Percentiles rank a stretch among this genome's conserved stretches.
Conservation (phyloP, 2,329 filamentous ascomycete species). For the Aphanoascus verrucosus region DNA sequence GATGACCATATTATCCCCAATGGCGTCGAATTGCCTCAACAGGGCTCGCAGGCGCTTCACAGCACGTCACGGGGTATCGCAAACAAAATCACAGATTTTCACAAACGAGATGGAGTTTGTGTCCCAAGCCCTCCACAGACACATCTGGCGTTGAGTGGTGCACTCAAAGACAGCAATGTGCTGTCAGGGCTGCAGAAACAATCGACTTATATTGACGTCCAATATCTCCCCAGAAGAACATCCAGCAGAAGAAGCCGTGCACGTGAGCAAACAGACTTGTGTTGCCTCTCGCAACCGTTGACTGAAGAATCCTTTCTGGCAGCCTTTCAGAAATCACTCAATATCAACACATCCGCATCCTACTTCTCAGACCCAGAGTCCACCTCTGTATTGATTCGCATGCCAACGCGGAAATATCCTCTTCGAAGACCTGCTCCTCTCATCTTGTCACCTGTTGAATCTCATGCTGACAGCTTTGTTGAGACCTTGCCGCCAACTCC, state of each 20-base stretch:
- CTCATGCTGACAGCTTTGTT: slow-evolving; percentile 1
- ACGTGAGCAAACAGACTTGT: slow-evolving; percentile 7
- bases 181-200: slow-evolving; percentile 3
- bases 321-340: slow-evolving; percentile 2
- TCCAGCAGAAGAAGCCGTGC: slow-evolving; percentile 18
- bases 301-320: slow-evolving; percentile 5
- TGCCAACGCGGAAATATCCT: slow-evolving; percentile 7
- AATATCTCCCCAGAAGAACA: slow-evolving; percentile 15
- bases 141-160: not conserved
- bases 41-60: not conserved
- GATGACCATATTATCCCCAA: not conserved
- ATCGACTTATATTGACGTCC: slow-evolving; percentile 14
- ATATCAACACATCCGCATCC: not conserved
- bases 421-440: slow-evolving; percentile 7
- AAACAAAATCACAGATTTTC: not conserved
- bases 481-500: slow-evolving; percentile 8
- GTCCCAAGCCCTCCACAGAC: slow-evolving; percentile 2
- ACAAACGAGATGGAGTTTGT: slow-evolving; percentile 4
- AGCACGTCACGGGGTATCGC: not conserved
- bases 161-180: not conserved
- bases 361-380: slow-evolving; percentile 6
- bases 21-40: not conserved
- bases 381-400: slow-evolving; percentile 1
- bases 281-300: slow-evolving; percentile 7
- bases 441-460: not conserved